Evolutionary conservation across 2,329 filamentous ascomycete species (phyloP), one percentile per base, ranked within the genome.

Genomic region (Cercospora sojina): DNA sequence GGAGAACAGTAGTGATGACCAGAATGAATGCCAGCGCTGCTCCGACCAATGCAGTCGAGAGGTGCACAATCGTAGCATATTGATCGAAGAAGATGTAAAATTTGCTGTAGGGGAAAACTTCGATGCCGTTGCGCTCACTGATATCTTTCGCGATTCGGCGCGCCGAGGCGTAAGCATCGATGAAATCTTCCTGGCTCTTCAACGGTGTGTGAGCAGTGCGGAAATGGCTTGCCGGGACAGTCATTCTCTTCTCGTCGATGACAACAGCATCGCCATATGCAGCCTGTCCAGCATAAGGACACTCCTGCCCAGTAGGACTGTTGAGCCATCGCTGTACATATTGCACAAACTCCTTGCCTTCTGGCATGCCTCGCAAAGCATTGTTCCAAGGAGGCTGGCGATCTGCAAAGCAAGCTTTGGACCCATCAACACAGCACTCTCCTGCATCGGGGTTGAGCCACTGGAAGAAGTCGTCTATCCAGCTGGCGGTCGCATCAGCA

Each of bases 51-150:
- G 90, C 87, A 0, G 86, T 90, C 0, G 94, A 93, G 3, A 98
- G 84, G 10, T 86, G 84, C 20, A 96, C 88, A 68, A 99, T 98
- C 65, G 87, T 87, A 5, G 92, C 86, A 76, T 99, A 99, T 77
- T 98, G 95, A 77, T 99, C 95, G 77, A 99, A 99, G 86, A 98
- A 99, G 77, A 99, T 93, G 82, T 99, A 99, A 78, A 97, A 97
- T 67, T 97, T 90, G 72, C 92, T 96, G 82, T 99, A 99, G 0
- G 95, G 92, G 84, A 99, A 99, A 3, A 99, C 89, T 25, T 95
- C 89, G 23, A 91, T 87, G 1, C 92, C 92, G 4, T 93, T 93
- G 60, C 85, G 84, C 62, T 86, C 80, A 13, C 85, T 89, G 60
- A 99, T 89, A 29, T 91, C 90, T 12, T 88, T 81, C 0, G 94